Evolutionary conservation across 2,329 filamentous ascomycete species (phyloP).

Genomic region (Rhexocercosporidium sp.): DNA sequence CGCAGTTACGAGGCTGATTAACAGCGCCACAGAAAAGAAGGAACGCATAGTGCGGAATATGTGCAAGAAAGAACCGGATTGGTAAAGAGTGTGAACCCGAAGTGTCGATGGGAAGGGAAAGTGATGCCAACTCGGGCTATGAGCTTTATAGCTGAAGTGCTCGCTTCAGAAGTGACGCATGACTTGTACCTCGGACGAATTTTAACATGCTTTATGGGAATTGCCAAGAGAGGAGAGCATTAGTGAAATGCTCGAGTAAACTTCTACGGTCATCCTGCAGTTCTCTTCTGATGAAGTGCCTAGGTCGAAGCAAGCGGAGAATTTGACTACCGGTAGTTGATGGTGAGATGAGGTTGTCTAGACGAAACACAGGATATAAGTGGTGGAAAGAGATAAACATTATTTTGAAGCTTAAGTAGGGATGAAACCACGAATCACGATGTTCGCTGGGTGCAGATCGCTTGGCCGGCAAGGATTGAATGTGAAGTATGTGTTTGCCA

Average conservation of each 20-base stretch:
- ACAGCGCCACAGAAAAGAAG: neutral
- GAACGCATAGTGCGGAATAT: slow-evolving; percentile 1
- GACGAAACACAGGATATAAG: slow-evolving; percentile 3
- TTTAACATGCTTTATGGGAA: neutral
- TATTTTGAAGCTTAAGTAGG: neutral
- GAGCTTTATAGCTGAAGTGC: neutral
- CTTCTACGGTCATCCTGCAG: neutral
- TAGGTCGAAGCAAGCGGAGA: neutral
- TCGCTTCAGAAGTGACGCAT: neutral
- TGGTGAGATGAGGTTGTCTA: neutral
- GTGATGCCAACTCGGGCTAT: neutral
- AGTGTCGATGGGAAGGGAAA: neutral
- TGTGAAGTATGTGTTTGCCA: neutral
- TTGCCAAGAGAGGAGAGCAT: neutral
- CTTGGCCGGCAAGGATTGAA: slow-evolving; percentile 9
- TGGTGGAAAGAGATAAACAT: slow-evolving; percentile 10
- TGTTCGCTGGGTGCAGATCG: neutral
- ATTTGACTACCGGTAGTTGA: neutral
- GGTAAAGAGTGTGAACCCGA: neutral
- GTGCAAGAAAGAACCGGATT: neutral
- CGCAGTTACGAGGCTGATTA: slow-evolving; percentile 3
- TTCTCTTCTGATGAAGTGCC: neutral
- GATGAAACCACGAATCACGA: slow-evolving; percentile 9
- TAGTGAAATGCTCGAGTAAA: too few relatives aligned
- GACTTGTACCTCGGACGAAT: neutral